A percentile compares a stretch with the other conserved stretches of the same genome.
phyloP scores from a whole-genome alignment of 768 basidiomycete species.

The Tricholoma saponaceum region DNA sequence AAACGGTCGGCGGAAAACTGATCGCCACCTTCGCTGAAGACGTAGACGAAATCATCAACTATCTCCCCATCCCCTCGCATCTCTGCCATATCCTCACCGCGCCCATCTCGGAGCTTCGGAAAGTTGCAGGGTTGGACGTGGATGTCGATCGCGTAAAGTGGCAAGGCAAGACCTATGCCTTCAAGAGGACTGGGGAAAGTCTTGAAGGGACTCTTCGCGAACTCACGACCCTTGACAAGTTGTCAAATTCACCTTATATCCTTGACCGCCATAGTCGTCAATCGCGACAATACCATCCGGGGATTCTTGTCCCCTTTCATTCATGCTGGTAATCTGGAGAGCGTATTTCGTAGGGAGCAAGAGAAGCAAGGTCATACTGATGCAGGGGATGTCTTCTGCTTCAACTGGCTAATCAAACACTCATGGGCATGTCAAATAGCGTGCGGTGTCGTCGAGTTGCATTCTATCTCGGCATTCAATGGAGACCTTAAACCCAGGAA shows the following conservation, averaged over 20 bases:
- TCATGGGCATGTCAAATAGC: not conserved
- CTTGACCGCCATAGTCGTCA: not conserved
- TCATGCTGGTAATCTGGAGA: not conserved
- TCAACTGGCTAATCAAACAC: not conserved
- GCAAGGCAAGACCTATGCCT: too few relatives aligned
- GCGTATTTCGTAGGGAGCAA: not conserved
- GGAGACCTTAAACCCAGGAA: not conserved
- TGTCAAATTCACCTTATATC: not conserved
- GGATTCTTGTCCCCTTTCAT: not conserved
- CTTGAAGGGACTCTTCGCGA: too few relatives aligned
- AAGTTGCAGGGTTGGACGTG: not conserved
- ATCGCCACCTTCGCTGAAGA: not conserved
- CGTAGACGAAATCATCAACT: constrained; percentile 1
- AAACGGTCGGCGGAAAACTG: constrained; percentile 2
- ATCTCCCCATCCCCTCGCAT: not conserved
- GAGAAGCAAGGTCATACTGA: not conserved
- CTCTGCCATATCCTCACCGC: constrained; percentile 4
- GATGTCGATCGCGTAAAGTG: constrained; percentile 2
- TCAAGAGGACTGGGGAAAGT: too few relatives aligned
- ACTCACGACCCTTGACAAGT: not conserved
- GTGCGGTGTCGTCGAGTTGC: not conserved
- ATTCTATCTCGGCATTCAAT: not conserved
- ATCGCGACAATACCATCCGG: not conserved
- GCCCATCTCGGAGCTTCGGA: constrained; percentile 1
- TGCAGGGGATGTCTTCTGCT: not conserved